Evolutionary conservation across 1,284 basidiomycete genomes (phyloP).

Genomic region (Clitocybe nebularis): DNA sequence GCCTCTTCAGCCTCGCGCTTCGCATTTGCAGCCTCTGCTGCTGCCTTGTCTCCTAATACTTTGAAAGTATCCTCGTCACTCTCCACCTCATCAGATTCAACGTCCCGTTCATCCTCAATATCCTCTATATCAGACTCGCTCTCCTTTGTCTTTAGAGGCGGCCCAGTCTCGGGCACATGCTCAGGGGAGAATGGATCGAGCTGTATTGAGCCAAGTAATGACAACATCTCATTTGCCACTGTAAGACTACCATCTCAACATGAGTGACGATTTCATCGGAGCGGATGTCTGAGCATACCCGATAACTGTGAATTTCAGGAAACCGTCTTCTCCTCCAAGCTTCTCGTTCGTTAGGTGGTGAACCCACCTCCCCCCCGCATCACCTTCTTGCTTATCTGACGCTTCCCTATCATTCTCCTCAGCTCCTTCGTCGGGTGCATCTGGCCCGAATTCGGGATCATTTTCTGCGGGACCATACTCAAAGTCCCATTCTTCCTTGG

Average conservation of each 20-base stretch:
- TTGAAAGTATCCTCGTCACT: slow-evolving; percentile 39
- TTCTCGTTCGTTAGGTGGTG: slow-evolving; percentile 65
- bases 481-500: slow-evolving; percentile 78
- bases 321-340: slow-evolving; percentile 71
- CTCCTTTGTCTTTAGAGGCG: slow-evolving; percentile 14
- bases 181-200: slow-evolving; percentile 76
- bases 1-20: slow-evolving; percentile 26
- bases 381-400: slow-evolving; percentile 27
- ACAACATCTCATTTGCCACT: slow-evolving; percentile 94
- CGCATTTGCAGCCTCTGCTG: slow-evolving; percentile 17
- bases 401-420: slow-evolving; percentile 22
- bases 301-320: slow-evolving; percentile 85
- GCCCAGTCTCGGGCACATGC: slow-evolving; percentile 36
- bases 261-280: no score
- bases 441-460: slow-evolving; percentile 64
- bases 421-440: slow-evolving; percentile 26
- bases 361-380: slow-evolving; percentile 76
- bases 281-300: slow-evolving; percentile 71
- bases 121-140: slow-evolving; percentile 24
- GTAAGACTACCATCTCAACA: slow-evolving; percentile 69
- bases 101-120: slow-evolving; percentile 12
- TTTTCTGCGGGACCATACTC: slow-evolving; percentile 79
- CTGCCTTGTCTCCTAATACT: slow-evolving; percentile 29
- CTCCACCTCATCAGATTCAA: slow-evolving; percentile 25
- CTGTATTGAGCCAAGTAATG: slow-evolving; percentile 87